Conservation (phyloP, 352 stramenopile genomes). For the Peronospora belbahrii region DNA sequence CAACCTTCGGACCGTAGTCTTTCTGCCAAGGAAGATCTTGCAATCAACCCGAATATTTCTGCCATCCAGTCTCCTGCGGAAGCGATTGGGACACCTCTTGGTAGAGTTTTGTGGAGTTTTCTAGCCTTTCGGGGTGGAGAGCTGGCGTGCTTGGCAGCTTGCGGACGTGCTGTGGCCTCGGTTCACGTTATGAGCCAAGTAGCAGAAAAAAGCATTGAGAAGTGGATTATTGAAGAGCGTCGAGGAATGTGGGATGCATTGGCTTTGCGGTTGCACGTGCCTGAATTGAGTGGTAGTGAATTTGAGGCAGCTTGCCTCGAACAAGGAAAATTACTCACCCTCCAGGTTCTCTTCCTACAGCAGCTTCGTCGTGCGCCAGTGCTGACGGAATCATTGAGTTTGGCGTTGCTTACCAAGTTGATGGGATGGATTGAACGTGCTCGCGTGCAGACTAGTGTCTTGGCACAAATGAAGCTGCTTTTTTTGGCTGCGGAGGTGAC, state of each 20-base stretch:
- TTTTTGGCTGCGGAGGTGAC: constrained; percentile 71
- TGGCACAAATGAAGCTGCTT: constrained; percentile 79
- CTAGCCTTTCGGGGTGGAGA: constrained; percentile 74
- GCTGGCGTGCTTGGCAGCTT: constrained; percentile 56
- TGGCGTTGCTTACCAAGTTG: constrained; percentile 64
- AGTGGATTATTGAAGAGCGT: constrained; percentile 78
- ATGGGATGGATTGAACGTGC: constrained; percentile 70
- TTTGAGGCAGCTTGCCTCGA: constrained; percentile 67
- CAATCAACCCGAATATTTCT: constrained; percentile 5
- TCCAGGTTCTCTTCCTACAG: constrained; percentile 74
- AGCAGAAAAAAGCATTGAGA: constrained; percentile 76
- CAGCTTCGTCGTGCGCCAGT: constrained; percentile 51
- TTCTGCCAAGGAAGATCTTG: constrained; percentile 15
- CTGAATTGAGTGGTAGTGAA: constrained; percentile 74
- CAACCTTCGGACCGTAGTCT: constrained; percentile 11
- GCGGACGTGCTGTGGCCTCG: constrained; percentile 67
- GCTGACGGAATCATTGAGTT: constrained; percentile 57
- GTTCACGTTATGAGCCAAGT: constrained; percentile 80
- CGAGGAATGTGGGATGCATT: constrained; percentile 54
- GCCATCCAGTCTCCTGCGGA: constrained; percentile 29
- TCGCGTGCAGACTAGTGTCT: constrained; percentile 32
- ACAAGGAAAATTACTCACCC: constrained; percentile 66
- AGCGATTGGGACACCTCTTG: constrained; percentile 47
- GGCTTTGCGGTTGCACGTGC: constrained; percentile 51
- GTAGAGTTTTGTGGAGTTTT: constrained; percentile 75